Evolutionary conservation across 129 eudicot genomes (phyloP), one percentile per base, ranked within the genome.

Genomic region (Flaveria ramosissima): DNA sequence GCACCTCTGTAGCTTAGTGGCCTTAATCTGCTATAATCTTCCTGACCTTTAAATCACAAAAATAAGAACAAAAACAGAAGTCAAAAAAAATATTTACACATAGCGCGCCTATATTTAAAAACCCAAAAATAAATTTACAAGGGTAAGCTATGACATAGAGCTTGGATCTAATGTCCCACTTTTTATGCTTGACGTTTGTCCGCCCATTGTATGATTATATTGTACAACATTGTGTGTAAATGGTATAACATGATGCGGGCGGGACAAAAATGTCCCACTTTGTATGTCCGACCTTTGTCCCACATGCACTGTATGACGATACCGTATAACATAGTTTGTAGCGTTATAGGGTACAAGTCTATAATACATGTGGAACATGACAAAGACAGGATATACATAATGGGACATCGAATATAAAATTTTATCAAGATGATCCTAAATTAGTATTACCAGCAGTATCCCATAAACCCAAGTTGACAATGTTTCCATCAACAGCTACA

Each of bases 1-100:
- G 98, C 98, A 21, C 98, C 97, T 86, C 98, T 89, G 83, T 94
- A 94, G 72, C 98, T 94, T 68, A 94, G 83, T 67, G 98, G 98
- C 88, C 98, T 94, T 84, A 94, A 85, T 80, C 98, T 94, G 83
- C 98, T 94, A 74, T 94, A 94, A 68, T 94, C 98, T 88, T 94
- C 98, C 60, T 94, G 98, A 45, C 98, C 98, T 94, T 75, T 17
- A 70, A 53, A 65, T 70, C 52, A 50, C 43, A 68, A 71, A 57
- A 57, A 70, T 5, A 32, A 62, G 11, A 71, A 45, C 9, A n/a
- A 69, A 30, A 70, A 11, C 9, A 67, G 53, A 70, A 13, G 63
- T 62, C 50, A 62, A 63, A 46, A 36, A 46, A 19, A 14, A 69
- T 89, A 82, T 36, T 32, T 36, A 36, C 41, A 4, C 41, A 36